phyloP scores from a whole-genome alignment of 176 grass and related monocot genomes.

The Oryza punctata region DNA sequence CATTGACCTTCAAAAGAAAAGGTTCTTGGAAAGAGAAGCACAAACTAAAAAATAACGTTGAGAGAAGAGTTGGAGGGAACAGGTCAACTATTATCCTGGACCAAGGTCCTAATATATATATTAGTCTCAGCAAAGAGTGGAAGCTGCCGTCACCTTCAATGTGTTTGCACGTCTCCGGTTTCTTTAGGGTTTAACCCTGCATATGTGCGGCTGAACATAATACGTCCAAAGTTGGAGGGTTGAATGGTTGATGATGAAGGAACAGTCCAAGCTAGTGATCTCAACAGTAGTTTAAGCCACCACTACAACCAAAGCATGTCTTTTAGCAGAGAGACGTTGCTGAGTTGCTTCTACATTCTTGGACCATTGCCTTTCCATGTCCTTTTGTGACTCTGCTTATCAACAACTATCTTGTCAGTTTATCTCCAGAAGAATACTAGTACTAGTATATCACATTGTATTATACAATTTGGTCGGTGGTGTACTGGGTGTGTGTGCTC shows the following conservation, averaged over 20 bases:
- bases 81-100: slow-evolving; percentile 46
- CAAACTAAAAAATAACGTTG: neutral
- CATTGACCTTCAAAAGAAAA: slow-evolving; percentile 20
- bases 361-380: slow-evolving; percentile 12
- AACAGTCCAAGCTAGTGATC: neutral
- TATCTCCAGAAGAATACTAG: neutral
- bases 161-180: slow-evolving; percentile 41
- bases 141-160: slow-evolving; percentile 36
- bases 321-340: neutral
- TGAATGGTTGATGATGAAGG: neutral
- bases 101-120: slow-evolving; percentile 20
- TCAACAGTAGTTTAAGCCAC: slow-evolving; percentile 1
- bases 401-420: slow-evolving; percentile 3
- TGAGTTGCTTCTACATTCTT: neutral
- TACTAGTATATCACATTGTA: neutral
- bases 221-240: slow-evolving; percentile 2
- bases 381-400: slow-evolving; percentile 4
- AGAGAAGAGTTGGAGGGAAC: slow-evolving; percentile 2
- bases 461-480: neutral
- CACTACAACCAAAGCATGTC: slow-evolving; percentile 17
- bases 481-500: neutral
- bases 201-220: neutral
- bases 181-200: neutral
- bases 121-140: neutral
- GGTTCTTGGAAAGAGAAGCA: neutral